Percentiles rank a stretch among this genome's conserved stretches.
Conservation (phyloP, 2,329 filamentous ascomycete species). For the Emergomyces orientalis region DNA sequence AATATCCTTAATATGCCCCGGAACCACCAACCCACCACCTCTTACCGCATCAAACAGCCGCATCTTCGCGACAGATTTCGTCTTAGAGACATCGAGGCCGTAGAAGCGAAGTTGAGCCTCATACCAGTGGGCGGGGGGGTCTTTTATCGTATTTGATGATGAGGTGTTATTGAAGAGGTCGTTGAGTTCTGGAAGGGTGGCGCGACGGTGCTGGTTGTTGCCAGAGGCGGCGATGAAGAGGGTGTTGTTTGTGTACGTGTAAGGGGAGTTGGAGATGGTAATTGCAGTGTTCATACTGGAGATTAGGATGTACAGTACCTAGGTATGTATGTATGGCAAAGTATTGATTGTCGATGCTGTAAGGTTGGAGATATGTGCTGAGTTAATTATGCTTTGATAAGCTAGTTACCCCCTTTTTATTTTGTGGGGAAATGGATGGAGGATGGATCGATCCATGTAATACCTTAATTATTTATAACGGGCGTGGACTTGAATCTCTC, state of each 20-base stretch:
- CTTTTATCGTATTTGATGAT: neutral
- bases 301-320: no score
- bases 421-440: no score
- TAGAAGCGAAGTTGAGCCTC: neutral
- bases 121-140: neutral
- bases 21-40: neutral
- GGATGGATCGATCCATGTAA: no score
- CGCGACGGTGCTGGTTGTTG: neutral
- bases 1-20: neutral
- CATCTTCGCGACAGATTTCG: neutral
- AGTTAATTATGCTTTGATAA: no score
- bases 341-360: no score
- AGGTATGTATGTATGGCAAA: no score
- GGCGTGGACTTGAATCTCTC: no score
- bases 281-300: no score
- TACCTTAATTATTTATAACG: no score
- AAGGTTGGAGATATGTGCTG: no score
- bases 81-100: neutral
- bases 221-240: neutral
- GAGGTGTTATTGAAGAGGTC: neutral
- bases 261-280: no score
- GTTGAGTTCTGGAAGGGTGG: neutral
- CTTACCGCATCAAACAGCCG: neutral
- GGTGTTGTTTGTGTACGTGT: neutral
- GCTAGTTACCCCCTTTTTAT: no score